Conservation (phyloP, 208 protist species). For the Trypanosoma grayi region DNA sequence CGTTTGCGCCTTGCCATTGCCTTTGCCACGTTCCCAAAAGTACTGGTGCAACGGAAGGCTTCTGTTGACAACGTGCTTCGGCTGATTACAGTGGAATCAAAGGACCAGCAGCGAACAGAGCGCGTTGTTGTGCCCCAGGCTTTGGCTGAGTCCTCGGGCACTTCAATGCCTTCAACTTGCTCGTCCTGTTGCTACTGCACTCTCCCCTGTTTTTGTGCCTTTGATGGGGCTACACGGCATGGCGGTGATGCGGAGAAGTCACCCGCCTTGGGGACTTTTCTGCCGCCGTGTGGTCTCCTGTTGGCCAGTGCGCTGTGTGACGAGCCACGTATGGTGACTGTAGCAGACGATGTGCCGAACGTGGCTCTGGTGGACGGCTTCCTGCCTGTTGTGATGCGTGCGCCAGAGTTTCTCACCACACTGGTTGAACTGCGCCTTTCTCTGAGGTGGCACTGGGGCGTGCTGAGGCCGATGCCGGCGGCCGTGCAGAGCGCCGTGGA, state of each 20-base stretch:
- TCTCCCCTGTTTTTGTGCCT: conserved; percentile 19
- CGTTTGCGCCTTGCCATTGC: conserved; percentile 22
- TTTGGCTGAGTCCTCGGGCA: neutral
- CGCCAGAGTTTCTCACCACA: conserved; percentile 10
- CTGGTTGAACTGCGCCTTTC: conserved; percentile 9
- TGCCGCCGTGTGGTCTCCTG: conserved; percentile 16
- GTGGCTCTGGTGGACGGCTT: conserved; percentile 25
- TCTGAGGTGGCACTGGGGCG: conserved; percentile 4
- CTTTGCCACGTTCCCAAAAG: conserved; percentile 19
- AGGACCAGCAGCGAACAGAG: conserved; percentile 9
- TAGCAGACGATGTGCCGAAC: conserved; percentile 28
- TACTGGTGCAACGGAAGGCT: conserved; percentile 16
- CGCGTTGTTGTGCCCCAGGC: conserved; percentile 5
- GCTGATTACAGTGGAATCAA: conserved; percentile 19
- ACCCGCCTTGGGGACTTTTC: conserved; percentile 16
- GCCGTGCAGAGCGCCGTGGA: conserved; percentile 12
- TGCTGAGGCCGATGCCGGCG: conserved; percentile 12
- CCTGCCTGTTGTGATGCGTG: conserved; percentile 19
- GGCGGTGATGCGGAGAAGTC: neutral
- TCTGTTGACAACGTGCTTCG: neutral
- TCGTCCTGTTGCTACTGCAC: neutral
- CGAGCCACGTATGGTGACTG: conserved; percentile 4
- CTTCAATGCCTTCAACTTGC: neutral
- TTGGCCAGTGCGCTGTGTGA: conserved; percentile 14
- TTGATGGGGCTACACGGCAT: conserved; percentile 5